Conservation (phyloP, 441 rosid species). For the Brassica hybrid region DNA sequence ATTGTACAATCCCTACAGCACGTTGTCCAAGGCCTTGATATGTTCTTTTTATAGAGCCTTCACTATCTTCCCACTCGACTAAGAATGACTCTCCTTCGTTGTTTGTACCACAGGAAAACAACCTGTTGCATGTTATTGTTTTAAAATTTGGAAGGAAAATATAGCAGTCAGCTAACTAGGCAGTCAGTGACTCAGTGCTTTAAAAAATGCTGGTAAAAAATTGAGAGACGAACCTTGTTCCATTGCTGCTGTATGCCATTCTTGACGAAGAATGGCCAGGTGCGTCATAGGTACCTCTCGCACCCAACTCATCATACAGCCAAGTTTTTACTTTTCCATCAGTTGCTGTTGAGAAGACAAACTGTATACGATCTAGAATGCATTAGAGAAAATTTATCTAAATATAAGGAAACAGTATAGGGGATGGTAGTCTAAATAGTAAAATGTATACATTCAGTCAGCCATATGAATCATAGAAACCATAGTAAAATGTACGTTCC, state of each 20-base stretch:
- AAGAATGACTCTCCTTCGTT: conserved; percentile 26
- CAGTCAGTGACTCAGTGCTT: background rate
- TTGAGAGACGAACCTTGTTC: conserved; percentile 57
- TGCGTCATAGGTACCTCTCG: conserved; percentile 92
- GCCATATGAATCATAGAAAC: background rate
- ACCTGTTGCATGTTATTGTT: conserved; percentile 7
- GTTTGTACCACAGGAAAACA: conserved; percentile 29
- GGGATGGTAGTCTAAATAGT: too few species aligned
- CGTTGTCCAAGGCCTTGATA: conserved; percentile 22
- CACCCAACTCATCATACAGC: conserved; percentile 77
- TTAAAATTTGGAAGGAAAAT: background rate
- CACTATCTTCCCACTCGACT: conserved; percentile 24
- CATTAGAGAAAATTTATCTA: too few species aligned
- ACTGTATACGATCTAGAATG: conserved; percentile 46
- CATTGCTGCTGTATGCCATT: conserved; percentile 87
- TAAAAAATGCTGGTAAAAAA: background rate
- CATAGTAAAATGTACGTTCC: background rate
- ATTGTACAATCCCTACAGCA: conserved; percentile 20
- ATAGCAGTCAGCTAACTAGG: background rate
- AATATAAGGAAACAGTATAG: too few species aligned
- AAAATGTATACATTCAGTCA: too few species aligned
- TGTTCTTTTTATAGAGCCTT: conserved; percentile 16
- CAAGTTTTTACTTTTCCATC: conserved; percentile 94
- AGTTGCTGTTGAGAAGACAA: conserved; percentile 80
- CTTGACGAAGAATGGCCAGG: conserved; percentile 80